Evolutionary conservation across 2,329 filamentous ascomycete species (phyloP).

Genomic region (Erysiphe pulchra): DNA sequence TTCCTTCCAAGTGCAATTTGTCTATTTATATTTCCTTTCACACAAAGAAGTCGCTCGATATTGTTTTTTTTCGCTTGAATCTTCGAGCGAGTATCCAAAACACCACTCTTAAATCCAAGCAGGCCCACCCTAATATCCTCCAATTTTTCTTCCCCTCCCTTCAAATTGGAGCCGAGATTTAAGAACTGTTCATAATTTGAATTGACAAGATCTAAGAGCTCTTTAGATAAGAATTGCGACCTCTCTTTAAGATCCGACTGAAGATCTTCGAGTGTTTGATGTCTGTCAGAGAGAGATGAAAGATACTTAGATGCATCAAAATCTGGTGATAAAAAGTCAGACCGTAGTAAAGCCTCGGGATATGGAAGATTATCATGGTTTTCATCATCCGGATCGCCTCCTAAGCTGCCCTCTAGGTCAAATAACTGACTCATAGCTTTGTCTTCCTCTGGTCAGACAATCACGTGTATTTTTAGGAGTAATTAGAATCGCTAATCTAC

Average conservation of each 20-base stretch:
- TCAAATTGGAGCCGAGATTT: slow-evolving; percentile 52
- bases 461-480: neutral
- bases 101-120: slow-evolving; percentile 59
- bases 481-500: too few species aligned
- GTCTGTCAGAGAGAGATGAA: slow-evolving; percentile 56
- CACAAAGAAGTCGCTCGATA: slow-evolving; percentile 32
- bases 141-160: slow-evolving; percentile 72
- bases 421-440: slow-evolving; percentile 23
- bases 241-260: slow-evolving; percentile 64
- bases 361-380: slow-evolving; percentile 60
- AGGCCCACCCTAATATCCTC: slow-evolving; percentile 75
- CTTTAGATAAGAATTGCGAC: slow-evolving; percentile 52
- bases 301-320: slow-evolving; percentile 71
- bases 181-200: slow-evolving; percentile 84
- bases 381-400: slow-evolving; percentile 17
- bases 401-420: slow-evolving; percentile 15
- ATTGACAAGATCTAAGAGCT: slow-evolving; percentile 86
- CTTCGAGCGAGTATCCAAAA: slow-evolving; percentile 43
- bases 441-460: neutral
- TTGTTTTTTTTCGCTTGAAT: slow-evolving; percentile 39
- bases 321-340: slow-evolving; percentile 50
- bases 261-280: slow-evolving; percentile 88
- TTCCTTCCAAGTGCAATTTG: slow-evolving; percentile 34
- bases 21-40: slow-evolving; percentile 36
- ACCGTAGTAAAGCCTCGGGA: slow-evolving; percentile 57